Evolutionary conservation across 768 basidiomycete genomes (phyloP), one percentile per base, ranked within the genome.

Genomic region (Phlebiopsis flavidoalba): DNA sequence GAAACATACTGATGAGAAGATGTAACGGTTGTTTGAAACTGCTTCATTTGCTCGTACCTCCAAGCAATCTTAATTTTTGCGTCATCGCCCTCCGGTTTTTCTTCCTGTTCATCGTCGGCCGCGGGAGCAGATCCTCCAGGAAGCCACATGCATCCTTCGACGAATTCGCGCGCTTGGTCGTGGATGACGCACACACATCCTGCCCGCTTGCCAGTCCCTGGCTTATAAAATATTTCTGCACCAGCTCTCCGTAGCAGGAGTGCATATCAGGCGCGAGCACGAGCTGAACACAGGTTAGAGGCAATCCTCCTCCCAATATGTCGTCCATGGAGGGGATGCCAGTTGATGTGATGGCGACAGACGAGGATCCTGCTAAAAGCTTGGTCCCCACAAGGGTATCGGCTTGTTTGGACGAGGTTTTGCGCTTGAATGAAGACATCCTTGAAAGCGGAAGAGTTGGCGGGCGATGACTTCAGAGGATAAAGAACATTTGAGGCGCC

Each of bases 271-370:
- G 89, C n/a, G 91, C 87, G 46, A 90, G 80, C 35, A 91, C 74
- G 31, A 88, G 78, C 55, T 92, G 74, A 14, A 83, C 83, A 62
- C 88, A 89, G 1, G 90, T 88, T 58, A 95, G 80, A 12, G 96
- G 94, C 37, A 97, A 72, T 17, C 95, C 94, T 31, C 93, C 95
- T 58, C 95, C 95, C 43, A 98, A 84, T 62, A 98, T 84, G 70
- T 98, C 97, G 73, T 99, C 97, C 21, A 99, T 79, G 12, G 95
- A 94, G 26, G 93, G 87, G 8, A 98, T 85, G 1, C 97, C 97
- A 5, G 92, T 92, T 1, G 95, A 95, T 7, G 83, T 85, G 61
- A 88, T 75, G 58, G 79, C 67, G 0, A 83, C 87, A 19, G 80
- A 75, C 40, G 78, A 71, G 4, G 87, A 84, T 33, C 80, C 78